Evolutionary conservation across 2,329 filamentous ascomycete genomes (phyloP).

Genomic region (Dothiorella sarmentorum): DNA sequence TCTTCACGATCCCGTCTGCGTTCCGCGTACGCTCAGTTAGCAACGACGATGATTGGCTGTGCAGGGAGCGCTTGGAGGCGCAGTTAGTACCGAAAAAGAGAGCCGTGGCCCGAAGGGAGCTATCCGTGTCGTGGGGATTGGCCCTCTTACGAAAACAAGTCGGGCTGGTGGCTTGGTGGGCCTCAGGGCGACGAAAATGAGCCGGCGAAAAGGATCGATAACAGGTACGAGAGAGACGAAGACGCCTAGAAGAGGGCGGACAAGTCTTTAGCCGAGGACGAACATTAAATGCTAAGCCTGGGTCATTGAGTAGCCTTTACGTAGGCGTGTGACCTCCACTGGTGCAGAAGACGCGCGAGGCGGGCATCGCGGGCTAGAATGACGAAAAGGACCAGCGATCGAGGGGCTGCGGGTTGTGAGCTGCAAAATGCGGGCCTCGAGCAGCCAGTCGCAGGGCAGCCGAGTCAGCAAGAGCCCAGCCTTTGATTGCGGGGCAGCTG

Average conservation of each 20-base stretch:
- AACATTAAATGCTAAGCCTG: not conserved
- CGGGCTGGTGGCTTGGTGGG: slow-evolving; percentile 7
- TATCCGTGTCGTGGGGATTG: slow-evolving; percentile 13
- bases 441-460: no score
- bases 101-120: slow-evolving; percentile 13
- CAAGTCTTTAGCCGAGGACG: slow-evolving; percentile 9
- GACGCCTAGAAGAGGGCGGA: slow-evolving; percentile 1
- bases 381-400: slow-evolving; percentile 7
- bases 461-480: not conserved
- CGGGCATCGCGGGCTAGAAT: not conserved
- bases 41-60: slow-evolving; percentile 7
- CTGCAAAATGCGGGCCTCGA: not conserved
- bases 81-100: slow-evolving; percentile 16
- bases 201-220: slow-evolving; percentile 19
- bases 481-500: no score
- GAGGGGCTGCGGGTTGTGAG: not conserved
- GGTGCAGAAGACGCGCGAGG: not conserved
- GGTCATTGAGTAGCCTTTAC: not conserved
- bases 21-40: slow-evolving; percentile 9
- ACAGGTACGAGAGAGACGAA: slow-evolving; percentile 8
- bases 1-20: slow-evolving; percentile 17
- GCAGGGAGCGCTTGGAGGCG: slow-evolving; percentile 8
- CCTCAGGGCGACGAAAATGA: slow-evolving; percentile 20
- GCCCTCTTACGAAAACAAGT: slow-evolving; percentile 13
- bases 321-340: slow-evolving; percentile 2